Evolutionary conservation across 2,329 filamentous ascomycete genomes (phyloP).

Genomic region (Curvularia lunata): DNA sequence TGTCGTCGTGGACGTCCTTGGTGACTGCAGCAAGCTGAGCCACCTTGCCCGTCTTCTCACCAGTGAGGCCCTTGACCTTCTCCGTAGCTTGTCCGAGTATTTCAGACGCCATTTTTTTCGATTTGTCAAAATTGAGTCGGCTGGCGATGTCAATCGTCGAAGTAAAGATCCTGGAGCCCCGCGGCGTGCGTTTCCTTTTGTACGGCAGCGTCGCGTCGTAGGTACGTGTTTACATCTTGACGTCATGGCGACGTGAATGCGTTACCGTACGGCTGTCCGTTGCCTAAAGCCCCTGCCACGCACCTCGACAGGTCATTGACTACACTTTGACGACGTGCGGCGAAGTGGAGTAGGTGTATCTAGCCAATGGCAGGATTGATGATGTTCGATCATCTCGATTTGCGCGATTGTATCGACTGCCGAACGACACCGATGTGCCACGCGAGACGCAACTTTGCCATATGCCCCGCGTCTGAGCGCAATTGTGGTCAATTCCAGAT

Average conservation of each 20-base stretch:
- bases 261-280: slow-evolving; percentile 17
- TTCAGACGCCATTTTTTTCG: slow-evolving; percentile 38
- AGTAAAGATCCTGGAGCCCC: not conserved
- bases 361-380: slow-evolving; percentile 23
- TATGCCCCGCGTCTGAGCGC: slow-evolving; percentile 17
- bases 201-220: slow-evolving; percentile 8
- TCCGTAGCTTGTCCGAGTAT: slow-evolving; percentile 38
- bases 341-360: slow-evolving; percentile 4
- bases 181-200: slow-evolving; percentile 12
- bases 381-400: slow-evolving; percentile 21
- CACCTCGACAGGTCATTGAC: slow-evolving; percentile 17
- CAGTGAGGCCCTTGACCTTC: slow-evolving; percentile 43
- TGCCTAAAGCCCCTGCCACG: slow-evolving; percentile 19
- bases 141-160: slow-evolving; percentile 14
- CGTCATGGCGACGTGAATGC: slow-evolving; percentile 30
- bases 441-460: slow-evolving; percentile 30
- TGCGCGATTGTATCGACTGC: slow-evolving; percentile 24
- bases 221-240: slow-evolving; percentile 22
- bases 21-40: slow-evolving; percentile 66
- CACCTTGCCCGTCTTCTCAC: slow-evolving; percentile 59
- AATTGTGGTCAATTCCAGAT: slow-evolving; percentile 24
- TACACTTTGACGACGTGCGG: slow-evolving; percentile 19
- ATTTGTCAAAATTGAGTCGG: slow-evolving; percentile 6
- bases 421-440: slow-evolving; percentile 27
- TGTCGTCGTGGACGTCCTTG: slow-evolving; percentile 62